Percentiles rank a stretch among this genome's conserved stretches.
These are phyloP conservation scores for Mycosphaerelloides madeirae DNA, from an alignment of 2,329 filamentous ascomycete genomes.

Conservation along the genomic window DNA sequence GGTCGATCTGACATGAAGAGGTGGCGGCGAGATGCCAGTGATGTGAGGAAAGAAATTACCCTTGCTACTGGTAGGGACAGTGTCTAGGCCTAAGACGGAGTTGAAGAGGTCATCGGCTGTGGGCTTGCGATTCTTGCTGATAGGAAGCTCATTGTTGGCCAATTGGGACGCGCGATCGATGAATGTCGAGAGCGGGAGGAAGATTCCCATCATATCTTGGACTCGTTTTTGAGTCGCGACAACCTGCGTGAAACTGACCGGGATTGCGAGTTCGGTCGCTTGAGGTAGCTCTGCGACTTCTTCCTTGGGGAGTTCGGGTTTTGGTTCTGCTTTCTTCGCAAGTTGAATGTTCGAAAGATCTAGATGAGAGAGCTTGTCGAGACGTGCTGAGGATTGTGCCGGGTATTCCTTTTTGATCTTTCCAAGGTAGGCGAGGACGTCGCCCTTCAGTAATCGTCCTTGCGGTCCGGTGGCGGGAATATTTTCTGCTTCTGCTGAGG, in stretches of 20 bases:
- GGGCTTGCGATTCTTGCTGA: conserved; percentile 58
- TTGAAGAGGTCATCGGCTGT: conserved; percentile 83
- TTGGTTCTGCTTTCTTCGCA: conserved; percentile 39
- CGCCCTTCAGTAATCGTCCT: conserved; percentile 87
- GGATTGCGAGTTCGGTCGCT: conserved; percentile 60
- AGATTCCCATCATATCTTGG: conserved; percentile 69
- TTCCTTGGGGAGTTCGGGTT: conserved; percentile 40
- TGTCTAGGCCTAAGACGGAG: conserved; percentile 69
- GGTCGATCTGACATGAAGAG: conserved; percentile 33
- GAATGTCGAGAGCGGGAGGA: conserved; percentile 80
- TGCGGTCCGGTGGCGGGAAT: conserved; percentile 85
- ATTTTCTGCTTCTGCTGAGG: conserved; percentile 68
- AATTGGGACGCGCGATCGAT: conserved; percentile 77
- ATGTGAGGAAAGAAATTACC: conserved; percentile 71
- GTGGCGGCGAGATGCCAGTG: conserved; percentile 46
- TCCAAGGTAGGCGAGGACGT: conserved; percentile 86
- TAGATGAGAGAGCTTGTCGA: conserved; percentile 73
- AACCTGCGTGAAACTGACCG: conserved; percentile 74
- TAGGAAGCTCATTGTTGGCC: conserved; percentile 81
- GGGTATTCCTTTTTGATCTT: conserved; percentile 69
- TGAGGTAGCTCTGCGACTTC: conserved; percentile 40
- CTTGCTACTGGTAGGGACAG: conserved; percentile 47
- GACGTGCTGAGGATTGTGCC: conserved; percentile 62
- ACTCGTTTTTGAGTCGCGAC: conserved; percentile 77
- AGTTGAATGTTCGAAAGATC: conserved; percentile 95